Evolutionary conservation across 1,284 basidiomycete species (phyloP), one percentile per base, ranked within the genome.

Genomic region (Fomitopsis palustris): DNA sequence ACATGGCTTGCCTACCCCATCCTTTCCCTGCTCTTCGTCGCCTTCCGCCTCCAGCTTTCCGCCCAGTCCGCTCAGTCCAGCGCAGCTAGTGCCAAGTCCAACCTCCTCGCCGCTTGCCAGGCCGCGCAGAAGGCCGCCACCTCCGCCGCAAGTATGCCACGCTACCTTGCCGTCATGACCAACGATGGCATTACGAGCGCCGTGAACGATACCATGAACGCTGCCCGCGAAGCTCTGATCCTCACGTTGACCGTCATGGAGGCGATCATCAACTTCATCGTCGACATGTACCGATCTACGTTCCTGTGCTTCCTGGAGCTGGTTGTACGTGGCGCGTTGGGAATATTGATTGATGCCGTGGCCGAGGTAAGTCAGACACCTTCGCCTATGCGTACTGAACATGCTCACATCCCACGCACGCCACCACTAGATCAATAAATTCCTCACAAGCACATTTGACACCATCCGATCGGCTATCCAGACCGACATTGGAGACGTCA

Each of bases 301-400:
- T 87, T 97, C 65, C 80, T 98, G 54, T 98, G 96, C 75, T 94
- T 96, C 64, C 77, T 98, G 64, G 93, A 98, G 75, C 81, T 98
- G 51, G 85, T 93, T 14, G 88, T 99, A 2, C 84, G 88, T 23
- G 94, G 94, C 16, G 87, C 84, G 1, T 78, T 99, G 38, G 81
- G 86, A 27, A 76, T 98, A 54, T 75, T 98, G 19, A 93, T 97
- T 56, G 80, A 77, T 51, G 93, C 92, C 6, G 90, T 95, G 1
- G 77, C 92, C 61, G 88, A 88, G 74, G 93, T 94, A 66, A 63
- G 84, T 78, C 33, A 27, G 6, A 8, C 21, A 14, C n/a, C n/a
- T n/a, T 45, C n/a, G 29, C 19, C 9, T 55, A 54, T 52, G 35
- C 55, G 54, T 23, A 14, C 12, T 21, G 19, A 35, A 19, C 7